Base-by-base conservation (phyloP, 345 rosid genomes). In the Litchi chinensis region DNA sequence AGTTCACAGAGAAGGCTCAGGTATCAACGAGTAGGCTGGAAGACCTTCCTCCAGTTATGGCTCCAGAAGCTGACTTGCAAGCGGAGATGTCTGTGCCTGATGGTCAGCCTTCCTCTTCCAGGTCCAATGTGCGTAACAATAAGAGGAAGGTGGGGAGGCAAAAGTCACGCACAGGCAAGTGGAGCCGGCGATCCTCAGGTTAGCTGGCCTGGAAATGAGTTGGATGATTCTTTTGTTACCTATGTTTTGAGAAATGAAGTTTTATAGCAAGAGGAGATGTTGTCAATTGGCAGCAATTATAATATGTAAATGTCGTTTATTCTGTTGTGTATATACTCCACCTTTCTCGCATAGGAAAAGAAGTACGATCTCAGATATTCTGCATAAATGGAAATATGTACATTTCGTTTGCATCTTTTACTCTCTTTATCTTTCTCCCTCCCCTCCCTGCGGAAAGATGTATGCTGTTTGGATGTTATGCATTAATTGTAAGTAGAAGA, bases 131-230 rank as follows among this genome's bases (percentile, higher is more conserved):
- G 74, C 79, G 82, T 37, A 90, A 77, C 57, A 89, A 85, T 78
- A 89, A 85, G 87, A 81, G 87, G 78, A 89, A 83, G 80, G 75
- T 88, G 76, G 90, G 91, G 5, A 90, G 84, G 78, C 77, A 89
- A 78, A 87, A 83, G 77, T 71, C 88, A 54, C 86, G 85, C 73
- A 44, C 79, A 10, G 59, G 80, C 67, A 83, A 80, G 56, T 70
- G 89, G 85, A 81, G 82, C 65, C 83, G 81, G 77, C 87, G 82
- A 88, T 81, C 86, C 63, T 81, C 74, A 19, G 79, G 77, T 73
- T 82, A 74, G 85, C 54, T 24, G 79, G 77, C 75, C 40, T 13
- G 48, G 68, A 66, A 60, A 54, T 7, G 65, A 68, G 57, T 64
- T 8, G 13, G 26, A 39, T 8, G 39, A n/a, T 19, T n/a, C 7